Evolutionary conservation across 2,329 filamentous ascomycete genomes (phyloP), one percentile per base, ranked within the genome.

Genomic region (Capronia americana): DNA sequence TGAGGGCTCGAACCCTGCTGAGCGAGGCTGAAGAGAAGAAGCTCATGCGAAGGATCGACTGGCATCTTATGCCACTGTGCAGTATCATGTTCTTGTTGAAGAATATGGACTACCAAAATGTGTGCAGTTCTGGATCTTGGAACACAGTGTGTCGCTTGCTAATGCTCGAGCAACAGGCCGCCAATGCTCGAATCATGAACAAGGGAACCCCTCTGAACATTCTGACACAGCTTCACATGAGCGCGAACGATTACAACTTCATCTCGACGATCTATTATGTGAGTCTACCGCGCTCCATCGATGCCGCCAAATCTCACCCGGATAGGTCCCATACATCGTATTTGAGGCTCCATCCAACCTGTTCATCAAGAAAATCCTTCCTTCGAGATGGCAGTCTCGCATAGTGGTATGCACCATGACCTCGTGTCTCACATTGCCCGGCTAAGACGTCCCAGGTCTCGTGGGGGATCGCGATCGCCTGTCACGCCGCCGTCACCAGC

Each of bases 311-410:
- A n/a, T n/a, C 38, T 44, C 5, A 44, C 38, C 38, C 1, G 14
- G 38, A 6, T 23, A 90, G 77, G 82, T 92, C 74, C 86, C 86
- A 6, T 92, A 92, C 76, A 91, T 92, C 71, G 26, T 92, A 54
- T 90, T 90, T 69, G 87, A 92, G 75, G 89, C 92, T 44, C 90
- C 90, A 0, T 83, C 82, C 61, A 92, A 88, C 69, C 83, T 92
- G 64, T 76, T 82, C 26, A 91, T 89, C 80, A 92, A 92, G 75
- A 87, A 82, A 80, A 79, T 92, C 4, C 89, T 89, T 0, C 90
- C 90, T 28, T 75, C 74, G 8, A 73, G 73, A 63, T 77, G 74
- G 74, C 74, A 76, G 56, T 72, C 75, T 17, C 64, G 74, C 3
- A 76, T 77, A 20, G 72, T 75, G 74, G 64, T 75, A 17, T 26